Percentiles rank a stretch among this genome's conserved stretches.
Conservation (phyloP, 2,329 filamentous ascomycete species). For the Cladosporium velox region DNA sequence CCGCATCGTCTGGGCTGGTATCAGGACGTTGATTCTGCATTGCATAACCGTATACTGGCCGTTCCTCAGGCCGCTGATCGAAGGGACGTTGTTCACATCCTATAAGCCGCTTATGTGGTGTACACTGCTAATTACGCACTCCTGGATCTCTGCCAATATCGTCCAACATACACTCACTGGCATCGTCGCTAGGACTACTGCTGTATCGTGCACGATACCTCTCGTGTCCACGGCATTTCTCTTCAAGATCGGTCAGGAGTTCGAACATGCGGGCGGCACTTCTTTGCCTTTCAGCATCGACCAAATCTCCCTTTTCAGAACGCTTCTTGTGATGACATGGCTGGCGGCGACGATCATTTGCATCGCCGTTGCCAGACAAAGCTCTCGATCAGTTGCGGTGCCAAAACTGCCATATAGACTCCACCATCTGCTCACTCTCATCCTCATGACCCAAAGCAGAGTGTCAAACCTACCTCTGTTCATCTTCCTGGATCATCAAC, state of each 20-base stretch:
- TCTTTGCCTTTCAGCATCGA: neutral
- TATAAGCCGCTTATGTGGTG: neutral
- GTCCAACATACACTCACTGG: neutral
- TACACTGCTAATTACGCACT: neutral
- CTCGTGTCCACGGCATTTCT: neutral
- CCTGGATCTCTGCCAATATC: neutral
- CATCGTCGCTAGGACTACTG: neutral
- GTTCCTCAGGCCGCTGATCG: neutral
- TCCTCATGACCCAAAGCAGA: slow-evolving; percentile 84
- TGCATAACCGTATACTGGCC: neutral
- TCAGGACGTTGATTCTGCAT: neutral
- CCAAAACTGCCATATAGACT: slow-evolving; percentile 32
- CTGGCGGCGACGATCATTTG: neutral
- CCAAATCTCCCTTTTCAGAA: neutral
- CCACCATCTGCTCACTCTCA: slow-evolving; percentile 72
- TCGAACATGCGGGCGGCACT: neutral
- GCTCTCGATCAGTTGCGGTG: neutral
- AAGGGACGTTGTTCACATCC: neutral
- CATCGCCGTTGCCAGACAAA: neutral
- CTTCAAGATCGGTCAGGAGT: neutral
- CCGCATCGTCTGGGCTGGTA: neutral
- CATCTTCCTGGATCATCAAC: slow-evolving; percentile 54
- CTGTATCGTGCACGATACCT: neutral
- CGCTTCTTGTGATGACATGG: neutral
- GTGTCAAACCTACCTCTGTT: slow-evolving; percentile 76